Evolutionary conservation across 257 asterid species (phyloP), one percentile per base, ranked within the genome.

Genomic region (Petunia axillaris): DNA sequence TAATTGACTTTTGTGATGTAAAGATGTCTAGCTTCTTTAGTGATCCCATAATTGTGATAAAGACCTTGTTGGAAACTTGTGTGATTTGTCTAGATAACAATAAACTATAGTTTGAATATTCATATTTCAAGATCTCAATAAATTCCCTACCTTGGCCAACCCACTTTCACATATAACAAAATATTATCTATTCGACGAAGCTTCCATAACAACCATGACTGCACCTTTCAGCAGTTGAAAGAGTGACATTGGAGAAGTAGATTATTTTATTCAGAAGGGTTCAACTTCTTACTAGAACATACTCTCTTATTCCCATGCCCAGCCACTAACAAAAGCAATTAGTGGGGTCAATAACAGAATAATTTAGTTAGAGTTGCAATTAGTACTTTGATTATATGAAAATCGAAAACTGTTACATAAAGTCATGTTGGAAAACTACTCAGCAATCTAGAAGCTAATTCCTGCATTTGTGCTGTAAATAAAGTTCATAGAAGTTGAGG

Each of bases 1-100:
- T 35, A 2, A 35, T 73, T 50, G 78, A 73, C 78, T 73, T 73
- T 35, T 44, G 1, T 70, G 11, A 50, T 50, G 62, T 50, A 6
- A 11, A 73, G 11, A 73, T 10, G 78, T 35, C 43, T 25, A 25
- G 25, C 25, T 35, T 71, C 35, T 50, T 73, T 50, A 10, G 46
- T 11, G 78, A 73, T 73, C 78, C 78, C 62, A 71, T 71, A 73
- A 50, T 50, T 73, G 15, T 73, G 62, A 73, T 36, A 36, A 73
- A 36, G 62, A 35, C 78, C 40, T 70, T 4, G 11, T 70, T 70
- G 39, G 77, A 70, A 46, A 36, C 7, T 46, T 46, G 77, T 35
- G 57, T 4, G 77, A 70, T 70, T 70, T 10, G 43, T 70, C 25
- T 70, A 16, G 59, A 46, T 70, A 25, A 35, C 62, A 73, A 73